phyloP scores from a whole-genome alignment of 441 rosid species.

The Erysimum cheiri region DNA sequence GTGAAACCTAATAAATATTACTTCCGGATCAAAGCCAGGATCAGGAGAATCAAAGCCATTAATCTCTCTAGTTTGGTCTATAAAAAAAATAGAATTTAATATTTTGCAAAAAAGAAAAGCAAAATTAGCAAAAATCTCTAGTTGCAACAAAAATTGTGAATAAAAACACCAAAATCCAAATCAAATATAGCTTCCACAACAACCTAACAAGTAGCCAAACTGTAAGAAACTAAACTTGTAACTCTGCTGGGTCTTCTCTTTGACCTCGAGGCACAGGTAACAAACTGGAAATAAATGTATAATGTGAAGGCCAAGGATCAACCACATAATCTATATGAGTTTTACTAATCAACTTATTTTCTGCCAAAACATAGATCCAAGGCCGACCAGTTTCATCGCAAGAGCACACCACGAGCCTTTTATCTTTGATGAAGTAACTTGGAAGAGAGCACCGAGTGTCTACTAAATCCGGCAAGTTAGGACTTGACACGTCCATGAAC shows the following conservation, averaged over 20 bases:
- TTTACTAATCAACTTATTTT: background rate
- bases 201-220: background rate
- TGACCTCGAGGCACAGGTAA: constrained; percentile 2
- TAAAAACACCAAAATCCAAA: background rate
- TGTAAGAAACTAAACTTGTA: background rate
- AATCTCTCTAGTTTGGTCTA: background rate
- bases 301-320: background rate
- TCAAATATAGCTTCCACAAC: background rate
- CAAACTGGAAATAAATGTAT: background rate
- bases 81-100: background rate
- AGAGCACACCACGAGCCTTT: background rate
- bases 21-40: background rate
- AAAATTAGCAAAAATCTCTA: background rate
- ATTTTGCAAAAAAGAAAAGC: too few species aligned
- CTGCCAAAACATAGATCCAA: constrained; percentile 2
- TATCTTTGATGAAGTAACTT: constrained; percentile 10
- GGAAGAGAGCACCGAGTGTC: background rate
- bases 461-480: constrained; percentile 14
- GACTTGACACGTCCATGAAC: constrained; percentile 9
- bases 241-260: background rate
- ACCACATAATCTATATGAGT: background rate
- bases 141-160: background rate
- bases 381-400: background rate
- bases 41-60: background rate
- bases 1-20: too few species aligned